Conservation (phyloP, 768 basidiomycete species). For the Cubamyces lactineus region DNA sequence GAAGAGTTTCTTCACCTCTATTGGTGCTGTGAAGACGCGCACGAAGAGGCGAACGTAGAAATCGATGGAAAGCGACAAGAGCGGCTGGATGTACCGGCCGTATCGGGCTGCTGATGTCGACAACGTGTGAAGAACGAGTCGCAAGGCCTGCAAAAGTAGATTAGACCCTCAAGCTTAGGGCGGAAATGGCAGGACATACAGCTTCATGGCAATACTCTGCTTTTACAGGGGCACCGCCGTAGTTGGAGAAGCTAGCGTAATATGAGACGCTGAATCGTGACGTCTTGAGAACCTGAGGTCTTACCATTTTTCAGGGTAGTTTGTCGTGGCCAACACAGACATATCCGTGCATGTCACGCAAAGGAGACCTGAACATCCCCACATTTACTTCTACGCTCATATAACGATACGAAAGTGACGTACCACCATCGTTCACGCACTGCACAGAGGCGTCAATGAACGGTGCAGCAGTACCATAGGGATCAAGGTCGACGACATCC, state of each 20-base stretch:
- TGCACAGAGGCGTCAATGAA: constrained; percentile 97
- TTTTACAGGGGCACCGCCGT: constrained; percentile 88
- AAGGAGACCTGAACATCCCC: constrained; percentile 63
- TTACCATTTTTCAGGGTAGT: constrained; percentile 97
- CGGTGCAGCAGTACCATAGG: constrained; percentile 96
- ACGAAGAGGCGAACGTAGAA: constrained; percentile 96
- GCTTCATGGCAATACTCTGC: constrained; percentile 97
- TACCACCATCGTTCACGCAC: constrained; percentile 84
- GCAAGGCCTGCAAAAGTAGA: constrained; percentile 65
- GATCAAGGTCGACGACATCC: constrained; percentile 96
- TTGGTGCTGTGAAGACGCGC: constrained; percentile 68
- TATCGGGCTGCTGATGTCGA: constrained; percentile 90
- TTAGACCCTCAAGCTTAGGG: neutral
- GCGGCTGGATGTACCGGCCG: constrained; percentile 87
- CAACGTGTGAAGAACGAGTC: constrained; percentile 85
- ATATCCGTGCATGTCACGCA: constrained; percentile 98
- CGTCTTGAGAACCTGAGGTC: neutral
- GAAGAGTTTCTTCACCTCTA: constrained; percentile 82
- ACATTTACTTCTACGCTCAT: neutral
- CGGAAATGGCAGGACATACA: constrained; percentile 46
- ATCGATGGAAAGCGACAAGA: constrained; percentile 92
- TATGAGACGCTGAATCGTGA: neutral
- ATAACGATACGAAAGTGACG: constrained; percentile 19
- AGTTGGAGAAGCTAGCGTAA: constrained; percentile 87
- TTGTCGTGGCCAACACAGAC: constrained; percentile 88